These are phyloP conservation scores for Fagus crenata DNA, from an alignment of 306 rosid species.

Conservation along the genomic window DNA sequence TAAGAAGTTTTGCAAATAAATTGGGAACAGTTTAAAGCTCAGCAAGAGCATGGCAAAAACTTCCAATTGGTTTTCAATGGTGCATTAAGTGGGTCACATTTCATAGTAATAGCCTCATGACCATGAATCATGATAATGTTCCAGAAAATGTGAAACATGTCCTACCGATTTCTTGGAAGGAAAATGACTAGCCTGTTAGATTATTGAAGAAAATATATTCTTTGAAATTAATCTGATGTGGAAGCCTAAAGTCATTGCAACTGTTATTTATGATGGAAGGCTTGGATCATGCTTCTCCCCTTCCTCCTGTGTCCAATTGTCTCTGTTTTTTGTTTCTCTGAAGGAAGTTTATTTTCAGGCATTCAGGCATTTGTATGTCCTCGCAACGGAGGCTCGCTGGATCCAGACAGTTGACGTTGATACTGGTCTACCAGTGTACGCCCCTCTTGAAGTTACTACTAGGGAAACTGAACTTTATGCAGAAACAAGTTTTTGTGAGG, in stretches of 20 bases:
- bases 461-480: slow-evolving; percentile 90
- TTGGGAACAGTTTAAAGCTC: background rate
- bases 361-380: slow-evolving; percentile 90
- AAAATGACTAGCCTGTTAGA: no score
- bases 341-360: slow-evolving; percentile 58
- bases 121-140: background rate
- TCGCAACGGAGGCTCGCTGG: slow-evolving; percentile 98
- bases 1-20: background rate
- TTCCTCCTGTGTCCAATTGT: slow-evolving; percentile 22
- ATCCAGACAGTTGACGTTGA: slow-evolving; percentile 97
- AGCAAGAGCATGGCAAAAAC: background rate
- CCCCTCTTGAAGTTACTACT: slow-evolving; percentile 82
- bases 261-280: slow-evolving; percentile 4
- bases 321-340: slow-evolving; percentile 27
- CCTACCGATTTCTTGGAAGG: no score
- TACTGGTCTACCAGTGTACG: slow-evolving; percentile 90
- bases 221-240: background rate
- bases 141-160: background rate
- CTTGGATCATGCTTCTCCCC: slow-evolving; percentile 7
- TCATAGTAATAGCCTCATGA: background rate
- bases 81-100: background rate
- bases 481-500: slow-evolving; percentile 89
- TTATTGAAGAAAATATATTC: no score
- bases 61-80: background rate
- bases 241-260: background rate